These are phyloP conservation scores for Sarcomyxa edulis DNA, from an alignment of 768 basidiomycete species.

Conservation along the genomic window DNA sequence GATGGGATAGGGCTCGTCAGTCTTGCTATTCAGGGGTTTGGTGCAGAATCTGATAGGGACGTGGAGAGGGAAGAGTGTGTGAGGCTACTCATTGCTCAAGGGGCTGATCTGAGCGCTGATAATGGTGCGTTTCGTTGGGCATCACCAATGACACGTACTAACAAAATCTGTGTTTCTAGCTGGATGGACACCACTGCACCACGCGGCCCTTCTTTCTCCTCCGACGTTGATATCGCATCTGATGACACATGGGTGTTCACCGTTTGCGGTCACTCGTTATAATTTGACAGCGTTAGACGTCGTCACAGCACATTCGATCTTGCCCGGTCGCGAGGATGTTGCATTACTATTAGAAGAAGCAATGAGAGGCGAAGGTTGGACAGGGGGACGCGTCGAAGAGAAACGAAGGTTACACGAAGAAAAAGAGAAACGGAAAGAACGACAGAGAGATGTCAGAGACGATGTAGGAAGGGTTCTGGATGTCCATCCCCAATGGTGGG, in stretches of 20 bases:
- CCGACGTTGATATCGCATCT: constrained; percentile 90
- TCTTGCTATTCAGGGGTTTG: constrained; percentile 75
- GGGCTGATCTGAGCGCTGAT: constrained; percentile 65
- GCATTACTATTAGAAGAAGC: constrained; percentile 85
- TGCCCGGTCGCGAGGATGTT: constrained; percentile 82
- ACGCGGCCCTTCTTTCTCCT: constrained; percentile 84
- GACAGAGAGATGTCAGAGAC: constrained; percentile 51
- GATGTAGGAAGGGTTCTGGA: constrained; percentile 53
- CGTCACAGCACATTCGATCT: constrained; percentile 73
- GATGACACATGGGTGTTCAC: constrained; percentile 88
- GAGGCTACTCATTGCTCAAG: constrained; percentile 71
- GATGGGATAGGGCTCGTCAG: constrained; percentile 82
- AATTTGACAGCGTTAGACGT: constrained; percentile 87
- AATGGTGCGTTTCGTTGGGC: constrained; percentile 40
- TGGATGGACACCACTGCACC: constrained; percentile 94
- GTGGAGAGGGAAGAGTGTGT: constrained; percentile 91
- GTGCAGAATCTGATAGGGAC: constrained; percentile 74
- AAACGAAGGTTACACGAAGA: constrained; percentile 56
- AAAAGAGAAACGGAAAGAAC: constrained; percentile 45
- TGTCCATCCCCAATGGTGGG: constrained; percentile 64
- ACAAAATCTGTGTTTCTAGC: constrained; percentile 36
- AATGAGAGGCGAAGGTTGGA: constrained; percentile 84
- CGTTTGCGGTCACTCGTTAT: constrained; percentile 68
- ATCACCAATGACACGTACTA: constrained; percentile 1
- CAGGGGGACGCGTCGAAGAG: constrained; percentile 70